phyloP scores from a whole-genome alignment of 1,284 basidiomycete species.

The Fomitiporia mediterranea region DNA sequence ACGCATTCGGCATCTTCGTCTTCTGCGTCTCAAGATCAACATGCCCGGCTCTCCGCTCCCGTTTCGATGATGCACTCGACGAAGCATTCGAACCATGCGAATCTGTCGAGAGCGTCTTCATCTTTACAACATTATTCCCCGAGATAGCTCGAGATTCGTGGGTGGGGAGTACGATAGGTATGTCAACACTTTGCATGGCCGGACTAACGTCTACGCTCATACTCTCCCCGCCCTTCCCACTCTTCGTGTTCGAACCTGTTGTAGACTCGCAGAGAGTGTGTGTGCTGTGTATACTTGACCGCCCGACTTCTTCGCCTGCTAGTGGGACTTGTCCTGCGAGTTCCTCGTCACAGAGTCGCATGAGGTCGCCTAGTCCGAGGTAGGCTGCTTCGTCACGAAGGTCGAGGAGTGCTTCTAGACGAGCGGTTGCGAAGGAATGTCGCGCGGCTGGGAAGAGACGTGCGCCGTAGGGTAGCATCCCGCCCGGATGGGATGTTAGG shows the following conservation, averaged over 20 bases:
- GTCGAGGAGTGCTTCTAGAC: constrained; percentile 61
- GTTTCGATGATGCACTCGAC: neutral
- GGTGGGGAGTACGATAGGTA: constrained; percentile 10
- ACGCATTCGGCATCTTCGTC: neutral
- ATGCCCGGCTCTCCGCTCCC: constrained; percentile 1
- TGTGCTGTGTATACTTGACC: constrained; percentile 28
- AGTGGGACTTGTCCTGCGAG: constrained; percentile 36
- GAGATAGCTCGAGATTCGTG: neutral
- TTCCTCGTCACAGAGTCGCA: constrained; percentile 62
- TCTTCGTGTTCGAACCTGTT: neutral
- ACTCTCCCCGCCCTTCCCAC: neutral
- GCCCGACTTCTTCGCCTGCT: constrained; percentile 28
- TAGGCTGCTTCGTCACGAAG: constrained; percentile 71
- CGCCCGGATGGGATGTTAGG: constrained; percentile 40
- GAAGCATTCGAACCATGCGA: neutral
- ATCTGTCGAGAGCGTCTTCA: neutral
- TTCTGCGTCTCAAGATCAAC: neutral
- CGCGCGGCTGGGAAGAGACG: constrained; percentile 40
- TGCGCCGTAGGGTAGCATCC: constrained; percentile 54
- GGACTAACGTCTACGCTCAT: neutral
- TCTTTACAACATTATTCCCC: neutral
- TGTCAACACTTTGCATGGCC: constrained; percentile 1
- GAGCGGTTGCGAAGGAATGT: constrained; percentile 32
- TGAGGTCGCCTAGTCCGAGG: constrained; percentile 57
- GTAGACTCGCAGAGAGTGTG: constrained; percentile 31